Percentiles rank a stretch among this genome's conserved stretches.
Conservation (phyloP, 2,329 filamentous ascomycete species). For the Acephala macrosclerotiorum region DNA sequence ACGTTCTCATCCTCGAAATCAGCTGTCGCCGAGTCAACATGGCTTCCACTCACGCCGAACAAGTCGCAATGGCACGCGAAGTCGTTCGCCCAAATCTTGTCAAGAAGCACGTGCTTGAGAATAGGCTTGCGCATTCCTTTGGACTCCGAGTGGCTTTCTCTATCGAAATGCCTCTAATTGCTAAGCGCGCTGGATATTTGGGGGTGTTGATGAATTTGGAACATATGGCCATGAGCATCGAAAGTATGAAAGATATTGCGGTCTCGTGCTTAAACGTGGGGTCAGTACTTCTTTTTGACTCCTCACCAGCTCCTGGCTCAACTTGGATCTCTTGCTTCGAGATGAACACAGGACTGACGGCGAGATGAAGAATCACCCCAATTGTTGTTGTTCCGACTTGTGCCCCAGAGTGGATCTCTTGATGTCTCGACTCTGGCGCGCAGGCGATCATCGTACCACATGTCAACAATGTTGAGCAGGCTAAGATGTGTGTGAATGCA, state of each 20-base stretch:
- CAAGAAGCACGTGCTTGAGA: slow-evolving; percentile 7
- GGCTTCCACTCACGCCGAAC: neutral
- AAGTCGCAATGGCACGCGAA: slow-evolving; percentile 13
- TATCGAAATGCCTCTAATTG: slow-evolving; percentile 9
- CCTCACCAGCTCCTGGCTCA: neutral
- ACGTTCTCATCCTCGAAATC: neutral
- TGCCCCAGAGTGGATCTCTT: slow-evolving; percentile 3
- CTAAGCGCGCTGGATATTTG: slow-evolving; percentile 6
- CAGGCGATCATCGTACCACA: slow-evolving; percentile 8
- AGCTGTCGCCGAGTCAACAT: neutral
- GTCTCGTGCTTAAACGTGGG: slow-evolving; percentile 12
- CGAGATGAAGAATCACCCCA: neutral
- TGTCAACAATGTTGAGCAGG: slow-evolving; percentile 11
- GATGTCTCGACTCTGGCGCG: slow-evolving; percentile 5
- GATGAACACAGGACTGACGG: neutral
- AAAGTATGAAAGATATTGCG: slow-evolving; percentile 13
- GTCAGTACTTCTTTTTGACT: neutral
- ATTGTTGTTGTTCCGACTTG: slow-evolving; percentile 6
- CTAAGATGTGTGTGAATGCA: slow-evolving; percentile 8
- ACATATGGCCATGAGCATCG: slow-evolving; percentile 14
- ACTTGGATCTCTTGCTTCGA: neutral
- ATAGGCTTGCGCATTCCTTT: slow-evolving; percentile 9
- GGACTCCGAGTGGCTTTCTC: slow-evolving; percentile 11
- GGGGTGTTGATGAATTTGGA: slow-evolving; percentile 11
- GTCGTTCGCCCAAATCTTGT: slow-evolving; percentile 9